Evolutionary conservation across 1,139 yeast genomes (phyloP).

Genomic region (Blastobotrys arbuscula): DNA sequence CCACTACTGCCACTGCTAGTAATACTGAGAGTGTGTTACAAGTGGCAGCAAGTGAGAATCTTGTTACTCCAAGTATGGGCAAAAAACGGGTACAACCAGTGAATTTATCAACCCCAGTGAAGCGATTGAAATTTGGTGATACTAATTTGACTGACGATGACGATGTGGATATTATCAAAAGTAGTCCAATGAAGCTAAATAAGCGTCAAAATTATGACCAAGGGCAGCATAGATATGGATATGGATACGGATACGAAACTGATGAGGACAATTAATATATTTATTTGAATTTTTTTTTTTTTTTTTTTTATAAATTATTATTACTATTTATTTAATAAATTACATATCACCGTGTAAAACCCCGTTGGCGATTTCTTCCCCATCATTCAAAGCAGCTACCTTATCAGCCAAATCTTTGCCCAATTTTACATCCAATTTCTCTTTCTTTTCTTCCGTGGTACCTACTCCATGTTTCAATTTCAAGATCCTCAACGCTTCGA

Average conservation of each 20-base stretch:
- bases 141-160: not conserved
- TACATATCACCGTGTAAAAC: conserved; percentile 42
- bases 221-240: not conserved
- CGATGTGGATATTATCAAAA: conserved; percentile 1
- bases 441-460: conserved; percentile 30
- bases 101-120: conserved; percentile 7
- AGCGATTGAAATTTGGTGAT: conserved; percentile 6
- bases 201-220: no score
- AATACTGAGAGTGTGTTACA: conserved; percentile 10
- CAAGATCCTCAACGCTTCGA: conserved; percentile 30
- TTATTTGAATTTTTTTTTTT: not conserved
- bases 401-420: conserved; percentile 55
- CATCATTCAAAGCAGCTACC: conserved; percentile 49
- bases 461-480: conserved; percentile 20
- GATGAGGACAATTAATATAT: conserved; percentile 1
- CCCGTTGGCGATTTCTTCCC: conserved; percentile 54
- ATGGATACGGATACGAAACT: not conserved
- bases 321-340: no score
- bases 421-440: conserved; percentile 49
- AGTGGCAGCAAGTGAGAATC: conserved; percentile 12
- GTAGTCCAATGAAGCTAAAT: conserved; percentile 3
- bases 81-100: conserved; percentile 6
- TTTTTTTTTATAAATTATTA: not conserved
- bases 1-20: no score
- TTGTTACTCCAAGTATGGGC: conserved; percentile 12